Percentiles rank a stretch among this genome's conserved stretches.
phyloP scores from a whole-genome alignment of 495 filamentous ascomycete species.

The Annulohypoxylon stygium region DNA sequence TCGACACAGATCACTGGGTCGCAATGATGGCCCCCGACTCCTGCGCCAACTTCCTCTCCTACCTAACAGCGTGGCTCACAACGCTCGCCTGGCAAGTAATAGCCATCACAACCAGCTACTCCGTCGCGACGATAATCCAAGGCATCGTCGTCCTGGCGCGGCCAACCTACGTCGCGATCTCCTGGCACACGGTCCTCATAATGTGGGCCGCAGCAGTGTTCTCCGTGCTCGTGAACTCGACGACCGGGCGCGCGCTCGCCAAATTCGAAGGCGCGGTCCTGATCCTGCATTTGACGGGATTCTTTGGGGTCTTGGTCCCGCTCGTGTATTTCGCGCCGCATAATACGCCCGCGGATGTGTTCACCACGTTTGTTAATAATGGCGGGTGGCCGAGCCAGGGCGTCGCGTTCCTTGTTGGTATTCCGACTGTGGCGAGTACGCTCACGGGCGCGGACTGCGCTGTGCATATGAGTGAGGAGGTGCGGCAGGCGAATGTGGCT shows the following conservation, averaged over 20 bases:
- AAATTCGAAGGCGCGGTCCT: conserved; percentile 62
- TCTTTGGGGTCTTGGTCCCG: conserved; percentile 66
- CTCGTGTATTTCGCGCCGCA: conserved; percentile 63
- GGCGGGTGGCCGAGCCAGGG: conserved; percentile 61
- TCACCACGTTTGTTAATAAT: conserved; percentile 60
- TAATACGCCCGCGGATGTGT: conserved; percentile 38
- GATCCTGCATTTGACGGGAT: conserved; percentile 64
- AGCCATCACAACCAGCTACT: conserved; percentile 24
- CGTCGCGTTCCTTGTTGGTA: conserved; percentile 51
- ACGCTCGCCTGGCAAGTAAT: conserved; percentile 38
- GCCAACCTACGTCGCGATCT: conserved; percentile 24
- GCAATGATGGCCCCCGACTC: conserved; percentile 40
- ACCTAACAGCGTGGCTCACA: conserved; percentile 41
- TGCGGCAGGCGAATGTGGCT: conserved; percentile 54
- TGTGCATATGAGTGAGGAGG: conserved; percentile 68
- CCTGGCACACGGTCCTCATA: conserved; percentile 66
- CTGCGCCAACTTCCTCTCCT: conserved; percentile 35
- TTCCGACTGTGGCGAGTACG: conserved; percentile 36
- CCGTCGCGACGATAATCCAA: conserved; percentile 57
- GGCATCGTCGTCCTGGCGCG: conserved; percentile 49
- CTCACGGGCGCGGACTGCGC: conserved; percentile 49
- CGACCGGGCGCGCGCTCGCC: conserved; percentile 56
- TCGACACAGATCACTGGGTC: conserved; percentile 39
- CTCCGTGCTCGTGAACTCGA: conserved; percentile 61
- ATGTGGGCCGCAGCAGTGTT: conserved; percentile 57